These are phyloP conservation scores for Diaporthe destruens DNA, from an alignment of 2,329 filamentous ascomycete genomes.

Conservation along the genomic window DNA sequence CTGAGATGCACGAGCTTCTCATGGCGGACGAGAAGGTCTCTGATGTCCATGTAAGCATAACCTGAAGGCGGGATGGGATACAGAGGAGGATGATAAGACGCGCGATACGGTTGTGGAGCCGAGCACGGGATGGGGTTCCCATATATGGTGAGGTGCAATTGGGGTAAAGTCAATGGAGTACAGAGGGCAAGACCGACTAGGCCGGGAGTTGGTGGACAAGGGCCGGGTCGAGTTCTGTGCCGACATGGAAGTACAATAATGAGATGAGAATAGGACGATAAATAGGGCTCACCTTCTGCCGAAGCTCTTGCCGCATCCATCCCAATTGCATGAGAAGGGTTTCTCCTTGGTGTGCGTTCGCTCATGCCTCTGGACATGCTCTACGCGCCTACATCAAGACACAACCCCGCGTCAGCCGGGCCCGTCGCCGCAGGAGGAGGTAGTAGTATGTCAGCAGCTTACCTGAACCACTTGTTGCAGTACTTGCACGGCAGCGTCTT, in stretches of 20 bases:
- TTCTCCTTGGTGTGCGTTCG: slow-evolving; percentile 76
- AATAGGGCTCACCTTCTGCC: slow-evolving; percentile 67
- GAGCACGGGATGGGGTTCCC: slow-evolving; percentile 20
- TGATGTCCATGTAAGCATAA: slow-evolving; percentile 72
- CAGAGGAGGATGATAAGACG: slow-evolving; percentile 40
- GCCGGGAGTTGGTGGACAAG: slow-evolving; percentile 3
- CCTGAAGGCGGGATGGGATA: slow-evolving; percentile 40
- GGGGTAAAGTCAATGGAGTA: slow-evolving; percentile 29
- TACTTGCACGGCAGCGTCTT: slow-evolving; percentile 74
- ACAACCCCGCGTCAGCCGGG: slow-evolving; percentile 56
- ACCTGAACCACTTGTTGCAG: slow-evolving; percentile 74
- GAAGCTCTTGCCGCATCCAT: slow-evolving; percentile 72
- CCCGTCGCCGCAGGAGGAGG: slow-evolving; percentile 46
- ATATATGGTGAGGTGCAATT: slow-evolving; percentile 35
- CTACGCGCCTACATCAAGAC: slow-evolving; percentile 66
- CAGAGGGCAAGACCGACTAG: slow-evolving; percentile 24
- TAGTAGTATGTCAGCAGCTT: slow-evolving; percentile 49
- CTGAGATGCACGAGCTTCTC: slow-evolving; percentile 75
- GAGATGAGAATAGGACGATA: slow-evolving; percentile 38
- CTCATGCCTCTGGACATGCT: slow-evolving; percentile 74
- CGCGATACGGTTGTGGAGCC: slow-evolving; percentile 32
- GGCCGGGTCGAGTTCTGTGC: slow-evolving; percentile 25
- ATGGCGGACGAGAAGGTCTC: slow-evolving; percentile 72
- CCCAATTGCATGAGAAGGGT: slow-evolving; percentile 71
- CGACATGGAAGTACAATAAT: not conserved